phyloP scores from a whole-genome alignment of 1,284 basidiomycete genomes.

The Xerocomus amazonicus region DNA sequence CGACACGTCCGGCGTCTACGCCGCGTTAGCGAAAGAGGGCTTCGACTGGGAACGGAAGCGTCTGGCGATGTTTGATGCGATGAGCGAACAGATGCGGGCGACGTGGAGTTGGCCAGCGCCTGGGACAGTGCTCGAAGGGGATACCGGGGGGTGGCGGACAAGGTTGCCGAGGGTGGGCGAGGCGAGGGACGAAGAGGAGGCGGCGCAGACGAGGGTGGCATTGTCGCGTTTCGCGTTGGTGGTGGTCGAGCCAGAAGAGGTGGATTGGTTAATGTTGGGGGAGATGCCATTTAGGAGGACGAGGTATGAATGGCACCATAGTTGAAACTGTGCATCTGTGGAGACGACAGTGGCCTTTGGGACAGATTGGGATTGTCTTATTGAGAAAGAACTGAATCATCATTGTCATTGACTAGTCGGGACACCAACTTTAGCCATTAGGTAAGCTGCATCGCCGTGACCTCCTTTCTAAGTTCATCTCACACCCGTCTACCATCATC shows the following conservation, averaged over 20 bases:
- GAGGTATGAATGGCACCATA: no score
- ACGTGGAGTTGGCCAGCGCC: constrained; percentile 61
- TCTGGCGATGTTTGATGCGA: constrained; percentile 45
- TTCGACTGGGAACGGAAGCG: constrained; percentile 66
- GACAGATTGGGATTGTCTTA: no score
- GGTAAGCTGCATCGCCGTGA: no score
- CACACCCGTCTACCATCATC: no score
- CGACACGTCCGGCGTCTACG: constrained; percentile 24
- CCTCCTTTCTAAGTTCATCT: no score
- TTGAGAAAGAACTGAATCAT: no score
- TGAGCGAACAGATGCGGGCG: constrained; percentile 59
- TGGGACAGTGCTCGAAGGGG: constrained; percentile 46
- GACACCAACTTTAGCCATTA: no score
- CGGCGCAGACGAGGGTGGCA: constrained; percentile 46
- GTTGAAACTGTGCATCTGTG: no score
- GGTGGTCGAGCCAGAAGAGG: constrained; percentile 57
- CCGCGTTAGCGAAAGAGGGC: constrained; percentile 36
- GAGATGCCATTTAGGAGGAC: constrained; percentile 54
- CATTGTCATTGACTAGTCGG: no score
- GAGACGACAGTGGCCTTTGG: constrained; percentile 22
- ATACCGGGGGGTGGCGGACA: constrained; percentile 55
- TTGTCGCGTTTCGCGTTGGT: constrained; percentile 62
- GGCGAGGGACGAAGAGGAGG: constrained; percentile 41
- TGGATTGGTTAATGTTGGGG: constrained; percentile 61
- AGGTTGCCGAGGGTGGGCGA: constrained; percentile 40